These are phyloP conservation scores for Mycena crocata DNA, from an alignment of 768 basidiomycete species.

Conservation along the genomic window DNA sequence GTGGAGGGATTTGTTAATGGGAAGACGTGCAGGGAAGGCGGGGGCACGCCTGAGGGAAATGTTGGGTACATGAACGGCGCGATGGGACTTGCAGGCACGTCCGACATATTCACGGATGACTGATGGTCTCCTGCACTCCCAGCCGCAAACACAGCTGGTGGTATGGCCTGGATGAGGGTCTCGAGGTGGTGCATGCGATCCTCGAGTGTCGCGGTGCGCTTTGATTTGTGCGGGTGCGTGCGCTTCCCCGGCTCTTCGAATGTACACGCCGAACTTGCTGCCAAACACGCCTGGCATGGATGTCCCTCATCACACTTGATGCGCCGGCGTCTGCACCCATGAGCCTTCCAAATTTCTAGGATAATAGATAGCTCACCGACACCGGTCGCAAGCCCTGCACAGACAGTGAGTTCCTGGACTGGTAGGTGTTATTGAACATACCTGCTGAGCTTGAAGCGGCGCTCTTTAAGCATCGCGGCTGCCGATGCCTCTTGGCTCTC, in stretches of 20 bases:
- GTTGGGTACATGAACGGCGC: slow-evolving; percentile 57
- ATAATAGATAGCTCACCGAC: slow-evolving; percentile 69
- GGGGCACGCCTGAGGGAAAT: slow-evolving; percentile 72
- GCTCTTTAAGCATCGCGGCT: slow-evolving; percentile 73
- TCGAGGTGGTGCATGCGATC: slow-evolving; percentile 92
- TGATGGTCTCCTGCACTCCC: slow-evolving; percentile 54
- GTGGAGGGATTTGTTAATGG: slow-evolving; percentile 86
- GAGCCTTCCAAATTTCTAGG: not conserved
- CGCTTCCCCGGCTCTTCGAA: slow-evolving; percentile 91
- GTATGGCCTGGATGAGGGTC: slow-evolving; percentile 86
- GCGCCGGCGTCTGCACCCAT: slow-evolving; percentile 69
- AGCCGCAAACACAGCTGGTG: slow-evolving; percentile 81
- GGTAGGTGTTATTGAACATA: slow-evolving; percentile 44
- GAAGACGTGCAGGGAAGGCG: slow-evolving; percentile 80
- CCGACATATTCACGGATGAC: slow-evolving; percentile 46
- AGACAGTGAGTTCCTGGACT: slow-evolving; percentile 24
- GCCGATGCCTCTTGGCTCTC: slow-evolving; percentile 61
- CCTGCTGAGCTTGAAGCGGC: slow-evolving; percentile 91
- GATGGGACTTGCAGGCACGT: slow-evolving; percentile 47
- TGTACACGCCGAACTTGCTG: slow-evolving; percentile 83
- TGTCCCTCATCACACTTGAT: slow-evolving; percentile 93
- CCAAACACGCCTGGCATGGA: slow-evolving; percentile 89
- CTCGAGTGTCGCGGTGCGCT: slow-evolving; percentile 87
- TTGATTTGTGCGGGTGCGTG: slow-evolving; percentile 89
- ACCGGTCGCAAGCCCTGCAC: slow-evolving; percentile 89